Evolutionary conservation across 2,329 filamentous ascomycete species (phyloP), one percentile per base, ranked within the genome.

Genomic region (Claviceps digitariae): DNA sequence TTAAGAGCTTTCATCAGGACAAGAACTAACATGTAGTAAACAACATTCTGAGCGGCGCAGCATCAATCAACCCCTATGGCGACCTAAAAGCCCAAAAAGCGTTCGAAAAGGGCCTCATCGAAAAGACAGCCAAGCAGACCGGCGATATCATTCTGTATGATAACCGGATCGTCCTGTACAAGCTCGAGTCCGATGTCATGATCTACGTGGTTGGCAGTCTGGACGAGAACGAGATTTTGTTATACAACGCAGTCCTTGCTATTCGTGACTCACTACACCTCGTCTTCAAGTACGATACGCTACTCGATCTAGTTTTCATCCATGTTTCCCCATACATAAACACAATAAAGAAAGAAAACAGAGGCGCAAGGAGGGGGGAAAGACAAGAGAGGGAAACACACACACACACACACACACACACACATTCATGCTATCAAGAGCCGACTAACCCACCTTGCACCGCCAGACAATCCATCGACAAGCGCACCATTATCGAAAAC

Each of bases 141-240:
- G 89, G 86, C 62, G 93, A 97, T 73, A 93, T 98, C 63, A 94
- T 98, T 62, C 82, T 98, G 53, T 97, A 96, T 73, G 93, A 98
- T 72, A 94, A 94, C 73, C 83, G 89, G 63, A 86, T 98, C 57
- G 89, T 97, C 53, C 84, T 97, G 51, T 98, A 96, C 78, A 98
- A 98, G 82, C 86, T 86, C 74, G 93, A 98, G 75, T 90, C 87
- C 62, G 93, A 98, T 69, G 87, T 97, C 54, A 96, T 96, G 86
- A 81, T 82, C 66, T 97, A 97, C 68, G 86, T 97, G 27, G 87
- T 98, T 12, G 91, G 91, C 59, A 83, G 84, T 52, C 79, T 87
- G 52, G 89, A 96, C 52, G 93, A 98, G 78, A 98, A 97, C 70
- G 93, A 98, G 74, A 87, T 98, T 53, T 75, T 98, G 68, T 78